Evolutionary conservation across 139 green algal species (phyloP), one percentile per base, ranked within the genome.

Genomic region (Edaphochlamys debaryana): DNA sequence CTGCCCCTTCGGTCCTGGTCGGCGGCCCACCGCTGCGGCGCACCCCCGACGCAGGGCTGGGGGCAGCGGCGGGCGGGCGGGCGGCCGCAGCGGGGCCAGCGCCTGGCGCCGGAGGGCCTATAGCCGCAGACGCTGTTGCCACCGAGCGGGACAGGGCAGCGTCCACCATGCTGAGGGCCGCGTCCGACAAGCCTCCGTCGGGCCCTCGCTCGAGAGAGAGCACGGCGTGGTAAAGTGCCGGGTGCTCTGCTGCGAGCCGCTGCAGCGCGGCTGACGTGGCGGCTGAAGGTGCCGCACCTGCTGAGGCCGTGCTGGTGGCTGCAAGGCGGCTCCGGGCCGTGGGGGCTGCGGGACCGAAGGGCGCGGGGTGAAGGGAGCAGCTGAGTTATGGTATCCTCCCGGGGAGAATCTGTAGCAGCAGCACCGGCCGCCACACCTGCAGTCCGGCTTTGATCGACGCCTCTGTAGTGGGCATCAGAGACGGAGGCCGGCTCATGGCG

Each of bases 211-310:
- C 69, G 22, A 79, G 42, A 1, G 69, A 72, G 36, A 72, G 36
- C 22, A 79, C 54, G 0, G 79, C 69, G 3, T 66, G 40, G 58
- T 86, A 73, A 4, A 79, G 60, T 0, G 41, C 54, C 13, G 68
- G 79, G 36, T 79, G 69, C 58, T 86, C 69, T 13, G 36, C 42
- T 3, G 79, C 79, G 2, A 79, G 42, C 0, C 68, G 58, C 56
- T 67, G 67, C 68, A 86, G 29, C 20, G 79, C 79, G 0, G 54
- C 54, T 0, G 38, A 5, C 22, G 45, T 29, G 11, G 25, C n/a
- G 32, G 54, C 64, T 29, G 20, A 7, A 19, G 29, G 13, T 27
- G 37, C 37, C 30, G 22, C 32, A 4, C 52, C 54, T 3, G 66
- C 0, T 5, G 19, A 2, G 42, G 7, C 23, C 27, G 58, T 20